A percentile compares a stretch with the other conserved stretches of the same genome.
Evolutionary conservation across 257 asterid species (phyloP).

Genomic region (Plantago elongata): DNA sequence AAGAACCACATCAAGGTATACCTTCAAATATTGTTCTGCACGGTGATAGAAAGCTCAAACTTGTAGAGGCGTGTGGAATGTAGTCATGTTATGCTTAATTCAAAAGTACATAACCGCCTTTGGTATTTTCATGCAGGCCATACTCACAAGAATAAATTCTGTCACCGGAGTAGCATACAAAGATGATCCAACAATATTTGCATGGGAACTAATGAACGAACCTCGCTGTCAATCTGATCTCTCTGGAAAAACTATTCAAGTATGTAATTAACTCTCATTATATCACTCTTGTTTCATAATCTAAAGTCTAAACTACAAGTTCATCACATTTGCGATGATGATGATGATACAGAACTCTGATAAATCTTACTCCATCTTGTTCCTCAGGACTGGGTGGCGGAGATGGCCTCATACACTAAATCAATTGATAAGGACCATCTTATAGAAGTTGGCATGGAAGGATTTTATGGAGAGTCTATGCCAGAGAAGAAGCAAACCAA

Average conservation of each 20-base stretch:
- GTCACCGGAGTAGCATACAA: constrained; percentile 11
- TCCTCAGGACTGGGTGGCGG: constrained; percentile 1
- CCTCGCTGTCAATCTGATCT: constrained; percentile 14
- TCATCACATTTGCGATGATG: too few relatives aligned
- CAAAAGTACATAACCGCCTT: too few relatives aligned
- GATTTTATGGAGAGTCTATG: constrained; percentile 13
- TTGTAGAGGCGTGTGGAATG: too few relatives aligned
- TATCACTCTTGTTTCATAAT: too few relatives aligned
- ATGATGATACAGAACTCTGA: background rate
- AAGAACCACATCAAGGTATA: constrained; percentile 14
- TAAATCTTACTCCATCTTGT: background rate
- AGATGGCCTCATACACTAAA: constrained; percentile 7
- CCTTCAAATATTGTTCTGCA: background rate
- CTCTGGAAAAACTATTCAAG: constrained; percentile 10
- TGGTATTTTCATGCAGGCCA: background rate
- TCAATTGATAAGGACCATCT: constrained; percentile 10
- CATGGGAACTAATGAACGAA: constrained; percentile 11
- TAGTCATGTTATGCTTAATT: too few relatives aligned
- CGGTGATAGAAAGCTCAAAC: too few relatives aligned
- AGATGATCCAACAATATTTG: constrained; percentile 12
- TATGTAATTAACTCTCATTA: background rate
- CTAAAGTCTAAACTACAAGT: too few relatives aligned
- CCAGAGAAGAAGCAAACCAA: constrained; percentile 9
- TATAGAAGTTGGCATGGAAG: constrained; percentile 13
- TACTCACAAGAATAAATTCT: constrained; percentile 6